These are phyloP conservation scores for Paspalum notatum DNA, from an alignment of 176 grass and related monocot genomes.

Conservation along the genomic window DNA sequence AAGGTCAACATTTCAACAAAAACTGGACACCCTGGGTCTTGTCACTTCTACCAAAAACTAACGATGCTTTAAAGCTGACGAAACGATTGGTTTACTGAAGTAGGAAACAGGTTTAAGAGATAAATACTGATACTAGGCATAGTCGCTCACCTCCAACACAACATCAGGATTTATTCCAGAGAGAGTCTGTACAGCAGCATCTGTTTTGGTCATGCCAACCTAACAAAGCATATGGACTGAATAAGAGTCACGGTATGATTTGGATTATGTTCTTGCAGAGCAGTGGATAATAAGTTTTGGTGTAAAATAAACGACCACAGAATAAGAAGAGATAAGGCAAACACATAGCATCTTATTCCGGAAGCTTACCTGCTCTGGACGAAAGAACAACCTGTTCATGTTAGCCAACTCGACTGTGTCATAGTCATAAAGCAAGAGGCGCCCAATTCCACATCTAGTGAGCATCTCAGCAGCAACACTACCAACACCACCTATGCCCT, in stretches of 20 bases:
- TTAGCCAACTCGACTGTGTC: conserved; percentile 96
- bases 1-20: neutral
- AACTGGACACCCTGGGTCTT: neutral
- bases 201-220: conserved; percentile 99
- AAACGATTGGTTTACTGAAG: conserved; percentile 28
- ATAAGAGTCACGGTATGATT: conserved; percentile 2
- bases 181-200: conserved; percentile 94
- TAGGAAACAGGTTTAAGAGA: neutral
- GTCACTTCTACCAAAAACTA: neutral
- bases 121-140: neutral
- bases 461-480: conserved; percentile 98
- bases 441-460: conserved; percentile 95
- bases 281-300: neutral
- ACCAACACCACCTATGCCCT: conserved; percentile 97
- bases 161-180: conserved; percentile 96
- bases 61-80: conserved; percentile 9
- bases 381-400: conserved; percentile 99
- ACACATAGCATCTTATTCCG: neutral
- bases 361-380: conserved; percentile 83
- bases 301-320: neutral
- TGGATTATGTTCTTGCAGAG: conserved; percentile 9
- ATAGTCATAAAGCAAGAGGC: conserved; percentile 93
- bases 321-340: conserved; percentile 8
- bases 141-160: conserved; percentile 73
- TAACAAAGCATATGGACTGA: conserved; percentile 32